A percentile compares a stretch with the other conserved stretches of the same genome.
These are phyloP conservation scores for Penicillium sp. DNA, from an alignment of 2,329 filamentous ascomycete species.

Conservation along the genomic window DNA sequence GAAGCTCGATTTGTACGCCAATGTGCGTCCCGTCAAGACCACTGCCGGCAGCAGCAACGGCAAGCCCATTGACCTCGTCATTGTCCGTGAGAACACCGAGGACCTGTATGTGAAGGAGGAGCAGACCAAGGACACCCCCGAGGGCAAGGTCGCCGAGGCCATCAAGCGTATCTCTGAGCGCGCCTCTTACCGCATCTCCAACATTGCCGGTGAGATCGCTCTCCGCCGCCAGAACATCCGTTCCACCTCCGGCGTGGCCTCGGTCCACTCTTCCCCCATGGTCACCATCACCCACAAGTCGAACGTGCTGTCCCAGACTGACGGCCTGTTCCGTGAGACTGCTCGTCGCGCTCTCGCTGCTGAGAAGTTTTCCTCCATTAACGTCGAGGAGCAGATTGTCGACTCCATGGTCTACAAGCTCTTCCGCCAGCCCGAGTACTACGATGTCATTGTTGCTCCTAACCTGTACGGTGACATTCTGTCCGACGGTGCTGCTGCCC, in stretches of 20 bases:
- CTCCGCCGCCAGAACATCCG: conserved; percentile 80
- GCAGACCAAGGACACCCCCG: conserved; percentile 70
- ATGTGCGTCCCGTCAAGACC: conserved; percentile 93
- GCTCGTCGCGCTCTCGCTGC: conserved; percentile 70
- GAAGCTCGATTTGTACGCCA: conserved; percentile 91
- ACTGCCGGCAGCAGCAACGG: conserved; percentile 52
- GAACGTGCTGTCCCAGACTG: conserved; percentile 94
- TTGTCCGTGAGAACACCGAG: conserved; percentile 98
- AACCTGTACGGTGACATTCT: conserved; percentile 98
- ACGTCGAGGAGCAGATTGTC: conserved; percentile 94
- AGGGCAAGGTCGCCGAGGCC: conserved; percentile 86
- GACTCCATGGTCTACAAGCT: conserved; percentile 99
- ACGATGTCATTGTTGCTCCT: conserved; percentile 96
- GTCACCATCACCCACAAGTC: conserved; percentile 99
- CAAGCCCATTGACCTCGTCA: conserved; percentile 86
- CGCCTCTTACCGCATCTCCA: conserved; percentile 80
- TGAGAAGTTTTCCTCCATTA: conserved; percentile 62
- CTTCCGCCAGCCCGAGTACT: conserved; percentile 90
- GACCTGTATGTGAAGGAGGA: conserved; percentile 98
- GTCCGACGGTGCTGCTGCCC: conserved; percentile 89
- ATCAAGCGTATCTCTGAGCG: conserved; percentile 94
- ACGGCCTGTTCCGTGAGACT: conserved; percentile 87
- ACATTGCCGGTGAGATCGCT: conserved; percentile 94
- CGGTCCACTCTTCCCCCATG: conserved; percentile 63
- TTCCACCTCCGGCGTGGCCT: conserved; percentile 50